phyloP scores from a whole-genome alignment of 345 rosid species.

The Moricandia arvensis region DNA sequence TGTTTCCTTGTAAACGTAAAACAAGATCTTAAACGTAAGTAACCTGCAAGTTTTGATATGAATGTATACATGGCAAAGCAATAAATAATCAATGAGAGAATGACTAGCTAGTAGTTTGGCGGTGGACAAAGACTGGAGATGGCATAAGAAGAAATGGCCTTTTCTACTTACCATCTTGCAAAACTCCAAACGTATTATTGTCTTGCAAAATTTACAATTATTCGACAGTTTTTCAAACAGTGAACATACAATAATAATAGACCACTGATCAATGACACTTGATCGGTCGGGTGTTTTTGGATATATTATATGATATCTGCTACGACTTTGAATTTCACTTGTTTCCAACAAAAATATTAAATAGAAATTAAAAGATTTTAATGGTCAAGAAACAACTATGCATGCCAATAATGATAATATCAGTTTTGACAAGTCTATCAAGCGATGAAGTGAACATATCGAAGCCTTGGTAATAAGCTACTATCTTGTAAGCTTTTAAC shows the following conservation, averaged over 20 bases:
- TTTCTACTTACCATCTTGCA: constrained; percentile 33
- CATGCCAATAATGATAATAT: background rate
- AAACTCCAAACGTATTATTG: constrained; percentile 24
- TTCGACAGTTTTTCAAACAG: constrained; percentile 32
- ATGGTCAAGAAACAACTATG: background rate
- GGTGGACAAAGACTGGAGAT: constrained; percentile 35
- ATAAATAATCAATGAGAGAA: constrained; percentile 1
- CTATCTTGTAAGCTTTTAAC: constrained; percentile 12
- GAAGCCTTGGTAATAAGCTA: constrained; percentile 14
- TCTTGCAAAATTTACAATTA: constrained; percentile 1
- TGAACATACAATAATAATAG: constrained; percentile 16
- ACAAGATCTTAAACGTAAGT: background rate
- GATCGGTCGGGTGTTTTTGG: constrained; percentile 39
- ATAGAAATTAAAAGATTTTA: background rate
- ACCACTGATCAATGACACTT: constrained; percentile 35
- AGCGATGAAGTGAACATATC: constrained; percentile 19
- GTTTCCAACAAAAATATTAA: background rate
- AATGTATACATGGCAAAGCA: background rate
- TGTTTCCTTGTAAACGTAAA: background rate
- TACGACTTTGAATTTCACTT: constrained; percentile 1
- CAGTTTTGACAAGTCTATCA: background rate
- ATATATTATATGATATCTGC: constrained; percentile 29
- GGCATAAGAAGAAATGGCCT: constrained; percentile 23
- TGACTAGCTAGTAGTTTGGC: constrained; percentile 19
- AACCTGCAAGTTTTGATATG: background rate